Evolutionary conservation across 192 early-diverging fungal genomes (phyloP), one percentile per base, ranked within the genome.

Genomic region (Umbelopsis vinacea): DNA sequence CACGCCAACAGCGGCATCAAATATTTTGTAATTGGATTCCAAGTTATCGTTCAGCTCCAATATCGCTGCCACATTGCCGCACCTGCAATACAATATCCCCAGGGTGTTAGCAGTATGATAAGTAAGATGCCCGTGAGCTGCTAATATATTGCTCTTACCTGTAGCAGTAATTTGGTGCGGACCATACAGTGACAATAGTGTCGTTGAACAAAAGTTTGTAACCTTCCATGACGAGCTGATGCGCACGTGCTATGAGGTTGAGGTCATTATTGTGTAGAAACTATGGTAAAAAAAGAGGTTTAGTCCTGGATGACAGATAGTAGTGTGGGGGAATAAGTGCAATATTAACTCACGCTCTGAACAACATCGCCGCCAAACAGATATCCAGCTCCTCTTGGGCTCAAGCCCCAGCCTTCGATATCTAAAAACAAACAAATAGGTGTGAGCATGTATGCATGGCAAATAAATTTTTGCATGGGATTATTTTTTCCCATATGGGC

Each of bases 121-220:
- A 70, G n/a, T 46, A 24, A 26, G 52, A 35, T 22, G 2, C 6
- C 22, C 12, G 11, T 6, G 5, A 43, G n/a, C n/a, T n/a, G n/a
- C n/a, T n/a, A n/a, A n/a, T n/a, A 43, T 12, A 43, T 43, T 12
- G 26, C 23, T 4, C 46, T 43, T 83, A 85, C 87, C 96, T 86
- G 74, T 99, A 99, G 78, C 97, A 99, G 80, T 99, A 99, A 85
- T 99, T 99, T 71, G 98, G 98, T 11, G 98, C 98, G 8, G 92
- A 94, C 98, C 98, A 99, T 0, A 99, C 97, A 6, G 97, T 99
- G 24, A 98, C 97, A 54, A 96, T 92, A 0, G 89, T 94, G 33
- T 94, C 90, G 52, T 98, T 93, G 79, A 99, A 99, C 95, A 98
- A 97, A 24, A 90, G 79, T 82, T 98, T 98, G 77, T 94, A 99